Conservation (phyloP, 2,329 filamentous ascomycete genomes). For the Tolypocladium paradoxum region DNA sequence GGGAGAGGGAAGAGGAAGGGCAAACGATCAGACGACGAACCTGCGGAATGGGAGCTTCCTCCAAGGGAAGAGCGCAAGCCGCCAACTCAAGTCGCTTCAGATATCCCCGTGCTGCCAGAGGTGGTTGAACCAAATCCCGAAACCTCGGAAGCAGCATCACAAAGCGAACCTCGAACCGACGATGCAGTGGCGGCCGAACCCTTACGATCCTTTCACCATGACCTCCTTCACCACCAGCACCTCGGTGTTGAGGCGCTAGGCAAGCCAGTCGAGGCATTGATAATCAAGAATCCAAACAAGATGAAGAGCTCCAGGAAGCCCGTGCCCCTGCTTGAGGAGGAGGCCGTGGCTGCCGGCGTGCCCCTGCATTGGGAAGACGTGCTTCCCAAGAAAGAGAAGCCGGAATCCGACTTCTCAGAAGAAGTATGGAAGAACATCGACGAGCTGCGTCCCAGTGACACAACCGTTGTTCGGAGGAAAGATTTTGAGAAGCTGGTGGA, state of each 20-base stretch:
- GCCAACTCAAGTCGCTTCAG: background rate
- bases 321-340: conserved; percentile 8
- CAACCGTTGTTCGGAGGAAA: conserved; percentile 22
- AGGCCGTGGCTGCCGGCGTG: conserved; percentile 3
- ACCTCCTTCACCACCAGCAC: conserved; percentile 16
- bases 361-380: conserved; percentile 21
- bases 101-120: background rate
- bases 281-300: conserved; percentile 30
- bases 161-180: background rate
- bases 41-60: conserved; percentile 6
- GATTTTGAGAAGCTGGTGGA: conserved; percentile 31
- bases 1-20: conserved; percentile 1
- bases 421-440: conserved; percentile 36
- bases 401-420: conserved; percentile 13
- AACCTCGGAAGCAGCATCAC: background rate
- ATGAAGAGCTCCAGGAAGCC: conserved; percentile 10
- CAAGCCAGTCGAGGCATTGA: conserved; percentile 30
- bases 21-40: background rate
- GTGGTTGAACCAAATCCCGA: background rate
- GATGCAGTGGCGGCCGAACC: background rate
- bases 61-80: background rate
- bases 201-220: conserved; percentile 9
- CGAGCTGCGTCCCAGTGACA: conserved; percentile 32
- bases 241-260: conserved; percentile 24
- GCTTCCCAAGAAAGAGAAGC: conserved; percentile 13